A percentile compares a stretch with the other conserved stretches of the same genome.
Evolutionary conservation across 164 flowering plant genomes (phyloP).

Genomic region (Amborella trichopoda): DNA sequence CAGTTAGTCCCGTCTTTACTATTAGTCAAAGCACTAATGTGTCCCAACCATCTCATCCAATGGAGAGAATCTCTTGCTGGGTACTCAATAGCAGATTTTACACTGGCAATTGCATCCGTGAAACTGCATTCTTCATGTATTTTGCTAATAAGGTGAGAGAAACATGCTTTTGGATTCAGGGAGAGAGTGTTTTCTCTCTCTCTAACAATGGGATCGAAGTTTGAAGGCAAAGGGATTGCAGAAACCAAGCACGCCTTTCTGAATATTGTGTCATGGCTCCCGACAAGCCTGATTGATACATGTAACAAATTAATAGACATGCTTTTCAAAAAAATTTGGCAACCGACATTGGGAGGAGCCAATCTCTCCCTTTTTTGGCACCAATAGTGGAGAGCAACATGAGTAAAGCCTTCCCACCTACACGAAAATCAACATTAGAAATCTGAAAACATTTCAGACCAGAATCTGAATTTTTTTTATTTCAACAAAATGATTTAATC

Average conservation of each 20-base stretch:
- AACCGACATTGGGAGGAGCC: no score
- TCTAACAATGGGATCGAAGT: no score
- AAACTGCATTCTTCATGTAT: slow-evolving; percentile 24
- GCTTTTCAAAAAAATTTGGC: no score
- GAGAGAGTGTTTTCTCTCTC: no score
- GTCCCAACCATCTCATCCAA: slow-evolving; percentile 39
- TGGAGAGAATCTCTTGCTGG: slow-evolving; percentile 35
- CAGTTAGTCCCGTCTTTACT: slow-evolving; percentile 4
- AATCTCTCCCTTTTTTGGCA: slow-evolving; percentile 13
- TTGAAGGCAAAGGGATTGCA: slow-evolving; percentile 20
- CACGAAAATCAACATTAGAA: no score
- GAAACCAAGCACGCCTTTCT: slow-evolving; percentile 65
- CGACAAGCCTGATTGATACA: slow-evolving; percentile 35
- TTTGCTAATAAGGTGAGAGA: slow-evolving; percentile 24
- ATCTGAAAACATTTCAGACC: no score
- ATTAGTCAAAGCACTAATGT: slow-evolving; percentile 20
- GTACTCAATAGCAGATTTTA: slow-evolving; percentile 20
- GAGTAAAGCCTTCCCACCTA: slow-evolving; percentile 80
- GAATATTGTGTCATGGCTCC: slow-evolving; percentile 30
- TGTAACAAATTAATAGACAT: slow-evolving; percentile 39
- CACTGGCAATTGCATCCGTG: slow-evolving; percentile 17
- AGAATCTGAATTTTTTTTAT: no score
- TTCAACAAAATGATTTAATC: no score
- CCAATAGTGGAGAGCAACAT: slow-evolving; percentile 56
- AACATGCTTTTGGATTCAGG: slow-evolving; percentile 24